Conservation (phyloP, 495 filamentous ascomycete genomes). For the Penicillium pancosmium region DNA sequence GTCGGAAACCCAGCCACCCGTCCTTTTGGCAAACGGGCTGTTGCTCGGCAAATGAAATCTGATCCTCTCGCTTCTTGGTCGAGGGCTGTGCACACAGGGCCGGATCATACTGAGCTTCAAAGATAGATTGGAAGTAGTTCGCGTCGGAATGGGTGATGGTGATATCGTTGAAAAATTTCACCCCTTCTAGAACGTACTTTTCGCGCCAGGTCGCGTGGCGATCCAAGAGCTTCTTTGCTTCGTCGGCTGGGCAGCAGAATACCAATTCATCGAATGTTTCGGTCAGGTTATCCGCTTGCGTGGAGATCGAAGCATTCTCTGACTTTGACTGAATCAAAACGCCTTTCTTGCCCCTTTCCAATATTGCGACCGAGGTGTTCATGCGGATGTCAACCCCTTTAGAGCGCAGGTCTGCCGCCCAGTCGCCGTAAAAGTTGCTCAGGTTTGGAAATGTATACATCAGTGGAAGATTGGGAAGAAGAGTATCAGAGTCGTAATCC, state of each 20-base stretch:
- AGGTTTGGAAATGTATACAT: slow-evolving; percentile 85
- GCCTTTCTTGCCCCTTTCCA: slow-evolving; percentile 58
- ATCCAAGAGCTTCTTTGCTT: slow-evolving; percentile 66
- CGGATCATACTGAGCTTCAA: slow-evolving; percentile 67
- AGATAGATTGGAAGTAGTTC: slow-evolving; percentile 74
- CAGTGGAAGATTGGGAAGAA: slow-evolving; percentile 69
- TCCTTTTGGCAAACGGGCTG: slow-evolving; percentile 35
- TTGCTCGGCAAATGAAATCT: slow-evolving; percentile 56
- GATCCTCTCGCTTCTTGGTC: slow-evolving; percentile 47
- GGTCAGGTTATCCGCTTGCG: slow-evolving; percentile 13
- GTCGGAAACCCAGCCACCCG: slow-evolving; percentile 58
- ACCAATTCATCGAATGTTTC: slow-evolving; percentile 72
- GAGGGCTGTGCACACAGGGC: slow-evolving; percentile 53
- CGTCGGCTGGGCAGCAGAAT: slow-evolving; percentile 70
- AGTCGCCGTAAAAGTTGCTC: slow-evolving; percentile 69
- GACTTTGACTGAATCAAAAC: slow-evolving; percentile 44
- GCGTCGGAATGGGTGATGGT: slow-evolving; percentile 80
- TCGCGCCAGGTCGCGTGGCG: slow-evolving; percentile 65
- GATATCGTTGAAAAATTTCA: slow-evolving; percentile 81
- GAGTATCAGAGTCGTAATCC: slow-evolving; percentile 70
- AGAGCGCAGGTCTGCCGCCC: slow-evolving; percentile 60
- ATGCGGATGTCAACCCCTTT: slow-evolving; percentile 69
- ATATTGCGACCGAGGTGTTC: slow-evolving; percentile 61
- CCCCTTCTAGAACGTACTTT: slow-evolving; percentile 67
- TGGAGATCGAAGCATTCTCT: slow-evolving; percentile 2